Base-by-base conservation (phyloP, 2,329 filamentous ascomycete species). In the Ophiostoma novo-ulmi region DNA sequence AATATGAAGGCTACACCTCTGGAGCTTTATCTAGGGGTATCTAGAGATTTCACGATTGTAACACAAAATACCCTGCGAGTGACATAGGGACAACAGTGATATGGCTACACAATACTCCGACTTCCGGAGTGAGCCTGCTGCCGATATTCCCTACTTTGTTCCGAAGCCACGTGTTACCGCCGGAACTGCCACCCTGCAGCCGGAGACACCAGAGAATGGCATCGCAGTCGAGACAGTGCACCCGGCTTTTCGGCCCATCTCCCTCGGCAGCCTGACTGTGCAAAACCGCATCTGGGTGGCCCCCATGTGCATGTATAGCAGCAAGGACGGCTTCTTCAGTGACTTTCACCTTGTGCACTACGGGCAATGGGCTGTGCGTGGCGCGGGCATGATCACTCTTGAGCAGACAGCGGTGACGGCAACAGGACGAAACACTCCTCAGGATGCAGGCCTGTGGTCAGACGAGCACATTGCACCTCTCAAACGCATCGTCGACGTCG, bases 401-500 rank as follows among this genome's bases (percentile, higher is more conserved):
- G 52, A 58, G 52, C 52, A 58, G n/a, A 58, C 52, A 4, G 52
- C 52, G 6, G 52, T 58, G 22, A 58, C 52, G n/a, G 52, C n/a
- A 17, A 26, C 6, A 17, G 80, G 79, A 3, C 76, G 79, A 0
- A 79, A 79, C 69, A 78, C 79, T 7, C 79, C 81, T 0, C 74
- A 81, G 41, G 76, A 77, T 71, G 68, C 76, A 1, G 79, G 80
- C 2, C 74, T 81, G 61, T 81, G 79, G 79, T 67, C 74, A n/a
- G 79, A 80, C 72, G 75, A 75, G 0, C 80, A 81, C 52, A 77
- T 80, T 70, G 76, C 75, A 38, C 77, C 78, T 0, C 73, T 82
- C 14, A 76, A 74, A 52, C 75, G 77, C 17, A 74, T 80, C 22
- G 87, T 93, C 69, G 90, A 84, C 39, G 88, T 94, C 10, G 22